Evolutionary conservation across 1,139 yeast species (phyloP), one percentile per base, ranked within the genome.

Genomic region (Nakaseomyces kungkrabaensis): DNA sequence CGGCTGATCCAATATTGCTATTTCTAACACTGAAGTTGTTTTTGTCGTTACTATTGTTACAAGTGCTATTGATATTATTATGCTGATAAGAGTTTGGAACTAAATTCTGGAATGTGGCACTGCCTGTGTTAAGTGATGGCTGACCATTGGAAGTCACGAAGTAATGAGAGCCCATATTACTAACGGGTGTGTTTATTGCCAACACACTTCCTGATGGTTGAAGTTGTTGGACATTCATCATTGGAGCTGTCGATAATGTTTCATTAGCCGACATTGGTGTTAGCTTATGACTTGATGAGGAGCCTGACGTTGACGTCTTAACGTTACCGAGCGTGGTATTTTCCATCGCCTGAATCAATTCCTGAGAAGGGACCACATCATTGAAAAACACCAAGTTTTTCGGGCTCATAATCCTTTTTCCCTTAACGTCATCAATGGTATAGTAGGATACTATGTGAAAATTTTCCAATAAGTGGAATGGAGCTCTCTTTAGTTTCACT

Each of bases 401-500:
- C 0, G 96, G 96, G 37, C 82, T 71, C 4, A 67, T 62, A 48
- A 88, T 69, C 46, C 69, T 71, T 4, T 82, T 81, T 40, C 71
- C 69, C 48, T 78, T 60, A 3, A 87, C 90, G 62, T 88, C 96
- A 41, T 78, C 78, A 0, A 88, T 83, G 48, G 76, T 72, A 62
- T 87, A 89, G 65, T 89, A 89, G 22, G 90, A 80, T 6, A 89
- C 81, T 49, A 89, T 68, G 63, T 89, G 96, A 50, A 85, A 76
- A 0, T 87, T 80, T 56, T 78, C 79, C 36, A 52, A 37, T 13
- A 47, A 36, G 17, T 33, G 48, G 13, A 40, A 31, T 2, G 45
- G 22, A 3, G 55, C 56, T 37, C 69, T 68, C 48, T 63, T 57
- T 50, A 70, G 59, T 2, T 78, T 76, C 25, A 89, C 70, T 4